Percentiles rank a stretch among this genome's conserved stretches.
These are phyloP conservation scores for Sanghuangporus baumii DNA, from an alignment of 1,284 basidiomycete species.

Conservation along the genomic window DNA sequence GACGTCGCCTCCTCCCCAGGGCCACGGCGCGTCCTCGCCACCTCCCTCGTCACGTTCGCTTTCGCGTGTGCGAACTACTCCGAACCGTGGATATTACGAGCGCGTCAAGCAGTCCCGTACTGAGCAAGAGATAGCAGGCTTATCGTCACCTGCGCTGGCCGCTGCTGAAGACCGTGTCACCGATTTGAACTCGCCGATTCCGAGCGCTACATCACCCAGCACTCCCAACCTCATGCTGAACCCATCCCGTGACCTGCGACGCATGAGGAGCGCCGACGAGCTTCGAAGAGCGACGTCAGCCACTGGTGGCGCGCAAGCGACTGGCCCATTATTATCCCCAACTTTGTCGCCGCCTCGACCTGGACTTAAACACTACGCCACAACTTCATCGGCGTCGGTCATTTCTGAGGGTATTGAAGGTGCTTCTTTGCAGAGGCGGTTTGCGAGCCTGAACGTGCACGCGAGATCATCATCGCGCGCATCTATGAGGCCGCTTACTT, in stretches of 20 bases:
- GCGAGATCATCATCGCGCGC: conserved; percentile 30
- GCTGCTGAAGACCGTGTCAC: conserved; percentile 23
- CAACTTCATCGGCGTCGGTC: conserved; percentile 59
- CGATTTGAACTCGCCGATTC: not conserved
- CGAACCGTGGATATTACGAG: conserved; percentile 19
- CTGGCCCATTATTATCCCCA: conserved; percentile 22
- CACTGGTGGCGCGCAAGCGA: conserved; percentile 2
- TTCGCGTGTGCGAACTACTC: conserved; percentile 19
- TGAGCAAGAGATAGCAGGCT: conserved; percentile 4
- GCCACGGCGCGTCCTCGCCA: conserved; percentile 14
- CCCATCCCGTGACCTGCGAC: conserved; percentile 51
- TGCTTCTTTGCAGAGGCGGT: conserved; percentile 31
- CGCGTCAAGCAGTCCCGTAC: conserved; percentile 13
- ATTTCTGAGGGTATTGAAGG: conserved; percentile 5
- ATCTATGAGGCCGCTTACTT: conserved; percentile 41
- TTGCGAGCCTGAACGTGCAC: conserved; percentile 60
- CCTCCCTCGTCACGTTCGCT: conserved; percentile 21
- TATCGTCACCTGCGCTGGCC: not conserved
- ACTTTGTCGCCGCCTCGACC: conserved; percentile 37
- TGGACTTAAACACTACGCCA: conserved; percentile 43
- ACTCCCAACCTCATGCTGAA: conserved; percentile 20
- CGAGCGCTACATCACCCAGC: conserved; percentile 1
- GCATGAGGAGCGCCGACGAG: conserved; percentile 86
- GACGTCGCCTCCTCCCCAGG: conserved; percentile 35
- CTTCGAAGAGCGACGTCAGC: conserved; percentile 43